Base-by-base conservation (phyloP, 441 rosid species). In the Adansonia madagascariensis region DNA sequence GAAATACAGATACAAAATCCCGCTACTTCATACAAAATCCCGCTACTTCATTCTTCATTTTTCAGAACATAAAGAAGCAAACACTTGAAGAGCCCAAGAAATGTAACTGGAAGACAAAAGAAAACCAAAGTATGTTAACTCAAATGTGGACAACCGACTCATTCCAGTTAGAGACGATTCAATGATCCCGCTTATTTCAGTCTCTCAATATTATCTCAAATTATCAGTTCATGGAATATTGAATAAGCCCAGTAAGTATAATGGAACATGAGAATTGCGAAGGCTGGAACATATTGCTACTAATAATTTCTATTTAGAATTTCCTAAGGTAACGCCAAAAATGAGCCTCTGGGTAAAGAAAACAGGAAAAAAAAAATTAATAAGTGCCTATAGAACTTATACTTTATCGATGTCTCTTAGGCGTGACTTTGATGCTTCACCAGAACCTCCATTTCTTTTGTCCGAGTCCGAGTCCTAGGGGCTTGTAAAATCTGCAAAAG, bases 401-500 rank as follows among this genome's bases (percentile, higher is more conserved):
- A 64, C 75, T 73, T 62, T 81, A 75, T 78, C 56, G 61, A 78
- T 77, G 60, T 75, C 63, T 74, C 46, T 79, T 52, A 7, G n/a
- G 6, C 18, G 12, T 22, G 72, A 41, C 49, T 87, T 86, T 43
- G 88, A 76, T 17, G 79, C 71, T 75, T 85, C 92, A 57, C 77
- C 86, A 24, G 77, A 82, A 65, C 81, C 82, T 72, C 73, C 74
- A 62, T 73, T 80, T 18, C 39, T 31, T 31, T 31, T 31, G 39
- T 31, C 39, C 39, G 39, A 31, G 39, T 50, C 14, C 15, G 55
- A 11, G 59, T 24, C 71, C 31, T 53, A 56, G 53, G 75, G 80
- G 80, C 82, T 80, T 22, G 84, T 75, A 61, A 86, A 86, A 49
- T 90, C 92, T 41, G 89, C 94, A 69, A 95, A 93, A 0, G 89